Percentiles rank a stretch among this genome's conserved stretches.
Evolutionary conservation across 2,329 filamentous ascomycete genomes (phyloP).

Genomic region (Harringtonia lauricola): DNA sequence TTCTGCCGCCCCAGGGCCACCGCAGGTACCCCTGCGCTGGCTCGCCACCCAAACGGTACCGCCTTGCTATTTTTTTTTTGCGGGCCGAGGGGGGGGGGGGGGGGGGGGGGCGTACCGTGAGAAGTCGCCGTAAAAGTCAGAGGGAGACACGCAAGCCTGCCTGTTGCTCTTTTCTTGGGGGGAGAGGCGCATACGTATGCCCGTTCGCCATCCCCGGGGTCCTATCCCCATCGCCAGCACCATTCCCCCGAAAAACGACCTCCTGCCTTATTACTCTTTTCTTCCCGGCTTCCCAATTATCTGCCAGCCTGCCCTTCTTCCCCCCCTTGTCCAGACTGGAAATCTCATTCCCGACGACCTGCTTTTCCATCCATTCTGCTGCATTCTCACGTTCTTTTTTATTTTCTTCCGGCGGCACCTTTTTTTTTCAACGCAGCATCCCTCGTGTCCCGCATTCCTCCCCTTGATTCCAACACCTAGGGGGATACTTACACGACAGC

Average conservation of each 20-base stretch:
- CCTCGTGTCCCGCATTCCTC: too few relatives aligned
- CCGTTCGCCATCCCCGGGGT: slow-evolving; percentile 11
- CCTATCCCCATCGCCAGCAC: slow-evolving; percentile 1
- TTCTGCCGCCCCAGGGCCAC: too few relatives aligned
- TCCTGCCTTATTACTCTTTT: background rate
- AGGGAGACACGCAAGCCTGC: slow-evolving; percentile 11
- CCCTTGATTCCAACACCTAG: too few relatives aligned
- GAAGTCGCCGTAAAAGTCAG: background rate
- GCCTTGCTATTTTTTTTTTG: too few relatives aligned
- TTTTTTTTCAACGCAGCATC: too few relatives aligned
- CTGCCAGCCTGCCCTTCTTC: background rate
- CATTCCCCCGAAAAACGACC: background rate
- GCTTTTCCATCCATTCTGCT: background rate
- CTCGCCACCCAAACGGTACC: background rate
- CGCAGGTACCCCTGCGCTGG: background rate
- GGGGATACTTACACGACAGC: too few relatives aligned
- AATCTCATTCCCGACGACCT: background rate
- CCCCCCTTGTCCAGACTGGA: background rate
- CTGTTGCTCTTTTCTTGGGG: slow-evolving; percentile 10
- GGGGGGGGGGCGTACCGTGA: background rate
- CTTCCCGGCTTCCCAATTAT: background rate
- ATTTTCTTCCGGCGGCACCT: too few relatives aligned
- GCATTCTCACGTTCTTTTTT: background rate
- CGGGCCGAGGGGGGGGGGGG: too few relatives aligned
- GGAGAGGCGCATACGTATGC: slow-evolving; percentile 13